These are phyloP conservation scores for Austropuccinia psidii DNA, from an alignment of 1,284 basidiomycete species.

Conservation along the genomic window DNA sequence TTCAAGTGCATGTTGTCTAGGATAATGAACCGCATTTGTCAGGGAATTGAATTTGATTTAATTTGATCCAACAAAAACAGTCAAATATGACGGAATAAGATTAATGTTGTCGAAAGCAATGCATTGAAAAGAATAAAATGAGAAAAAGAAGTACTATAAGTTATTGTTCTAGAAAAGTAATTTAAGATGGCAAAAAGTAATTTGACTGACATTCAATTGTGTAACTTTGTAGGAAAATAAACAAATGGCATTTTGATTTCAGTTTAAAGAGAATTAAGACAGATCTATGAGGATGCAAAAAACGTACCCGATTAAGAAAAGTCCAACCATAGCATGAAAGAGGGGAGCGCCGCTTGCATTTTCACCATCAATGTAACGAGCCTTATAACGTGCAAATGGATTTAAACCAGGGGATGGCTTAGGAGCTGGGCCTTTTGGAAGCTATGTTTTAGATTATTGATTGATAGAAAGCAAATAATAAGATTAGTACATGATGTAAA, in stretches of 20 bases:
- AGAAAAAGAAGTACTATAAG: too few relatives aligned
- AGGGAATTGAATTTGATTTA: background rate
- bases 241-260: background rate
- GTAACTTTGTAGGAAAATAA: background rate
- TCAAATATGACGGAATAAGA: background rate
- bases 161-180: too few relatives aligned
- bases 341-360: conserved; percentile 45
- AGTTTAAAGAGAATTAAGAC: background rate
- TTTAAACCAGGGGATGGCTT: conserved; percentile 39
- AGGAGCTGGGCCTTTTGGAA: conserved; percentile 44
- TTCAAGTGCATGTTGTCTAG: conserved; percentile 44
- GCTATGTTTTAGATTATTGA: conserved; percentile 40
- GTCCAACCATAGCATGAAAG: conserved; percentile 39
- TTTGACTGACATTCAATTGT: conserved; percentile 28
- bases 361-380: conserved; percentile 44
- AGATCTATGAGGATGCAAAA: conserved; percentile 37
- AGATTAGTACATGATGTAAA: too few relatives aligned
- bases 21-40: too few relatives aligned
- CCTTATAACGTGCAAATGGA: conserved; percentile 44
- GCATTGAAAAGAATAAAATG: too few relatives aligned
- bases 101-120: too few relatives aligned
- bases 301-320: conserved; percentile 46
- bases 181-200: background rate
- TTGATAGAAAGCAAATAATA: background rate
- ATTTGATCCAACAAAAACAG: background rate